Base-by-base conservation (phyloP, 2,329 filamentous ascomycete genomes). In the Neodidymelliopsis sp. region DNA sequence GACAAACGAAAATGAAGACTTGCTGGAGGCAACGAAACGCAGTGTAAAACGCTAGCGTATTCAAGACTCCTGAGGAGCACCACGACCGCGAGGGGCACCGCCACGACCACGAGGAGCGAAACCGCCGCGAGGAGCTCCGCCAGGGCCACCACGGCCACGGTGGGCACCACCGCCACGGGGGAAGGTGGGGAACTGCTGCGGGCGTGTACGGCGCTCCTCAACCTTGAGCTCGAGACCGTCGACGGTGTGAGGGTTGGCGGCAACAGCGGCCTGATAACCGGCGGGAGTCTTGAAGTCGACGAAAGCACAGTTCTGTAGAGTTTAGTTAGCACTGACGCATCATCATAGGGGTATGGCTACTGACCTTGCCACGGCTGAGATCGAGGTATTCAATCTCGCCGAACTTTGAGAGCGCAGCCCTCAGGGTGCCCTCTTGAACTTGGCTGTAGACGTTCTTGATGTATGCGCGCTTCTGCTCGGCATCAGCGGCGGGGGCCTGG, bases 381-480 rank as follows among this genome's bases (percentile, higher is more conserved):
- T 87, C 84, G 62, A 85, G 84, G 69, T 86, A 85, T 53, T 77
- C 76, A 36, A 87, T 70, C 68, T 86, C 84, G 55, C 84, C 84
- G 41, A 87, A 91, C 62, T 86, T 84, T 61, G 85, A 80, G 40
- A 99, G 79, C 43, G 84, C 82, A 42, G 81, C 80, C 73, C 82
- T 87, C 51, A 99, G 80, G 35, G 90, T 84, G 29, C 85, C 83
- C 11, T 86, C 82, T 69, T 90, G 84, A 41, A 99, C 87, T 76
- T 91, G 92, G 24, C 96, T 91, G 38, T 87, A 93, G 38, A 97
- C 93, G 65, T 93, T 96, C 81, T 96, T 96, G 74, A 99, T 91
- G 74, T 97, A 97, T 15, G 89, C 94, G 61, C 91, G 84, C 43
- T 87, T 87, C 54, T 84, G 84, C 56, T 93, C 88, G 66, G 90